These are phyloP conservation scores for Leccinum ponderosum DNA, from an alignment of 1,284 basidiomycete genomes.

Conservation along the genomic window DNA sequence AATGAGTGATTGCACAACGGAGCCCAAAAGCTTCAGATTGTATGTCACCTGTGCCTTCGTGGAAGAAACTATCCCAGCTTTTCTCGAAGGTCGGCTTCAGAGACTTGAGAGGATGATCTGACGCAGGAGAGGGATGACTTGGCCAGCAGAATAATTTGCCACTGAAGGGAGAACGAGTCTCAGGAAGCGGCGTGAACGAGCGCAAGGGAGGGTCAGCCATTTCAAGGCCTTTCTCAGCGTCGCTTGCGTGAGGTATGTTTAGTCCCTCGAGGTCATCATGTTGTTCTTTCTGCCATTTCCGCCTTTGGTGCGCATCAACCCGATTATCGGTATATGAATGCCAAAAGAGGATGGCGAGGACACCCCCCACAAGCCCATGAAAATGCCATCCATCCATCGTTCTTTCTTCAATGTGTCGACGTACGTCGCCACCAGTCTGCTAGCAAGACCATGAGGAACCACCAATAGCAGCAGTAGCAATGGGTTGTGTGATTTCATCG, in stretches of 20 bases:
- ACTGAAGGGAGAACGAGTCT: conserved; percentile 33
- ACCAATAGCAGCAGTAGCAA: conserved; percentile 80
- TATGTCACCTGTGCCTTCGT: conserved; percentile 32
- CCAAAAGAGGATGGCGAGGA: conserved; percentile 64
- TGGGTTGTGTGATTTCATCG: conserved; percentile 76
- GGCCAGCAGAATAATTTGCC: conserved; percentile 43
- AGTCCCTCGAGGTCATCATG: conserved; percentile 46
- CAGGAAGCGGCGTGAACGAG: conserved; percentile 52
- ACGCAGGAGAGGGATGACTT: conserved; percentile 27
- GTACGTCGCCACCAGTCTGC: conserved; percentile 73
- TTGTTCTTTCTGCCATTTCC: conserved; percentile 54
- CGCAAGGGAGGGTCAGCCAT: conserved; percentile 37
- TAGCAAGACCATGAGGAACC: conserved; percentile 70
- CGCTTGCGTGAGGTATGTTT: conserved; percentile 33
- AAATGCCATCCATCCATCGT: conserved; percentile 77
- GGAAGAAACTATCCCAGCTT: conserved; percentile 54
- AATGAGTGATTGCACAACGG: conserved; percentile 33
- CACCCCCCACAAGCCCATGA: conserved; percentile 78
- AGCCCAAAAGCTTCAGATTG: conserved; percentile 12
- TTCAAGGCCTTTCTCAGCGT: conserved; percentile 34
- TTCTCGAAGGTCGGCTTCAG: conserved; percentile 39
- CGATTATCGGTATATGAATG: conserved; percentile 55
- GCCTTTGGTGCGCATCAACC: conserved; percentile 48
- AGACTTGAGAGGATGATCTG: conserved; percentile 32
- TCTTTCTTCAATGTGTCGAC: conserved; percentile 75